Evolutionary conservation across 176 grass and related monocot species (phyloP).

Genomic region (Bromus sterilis): DNA sequence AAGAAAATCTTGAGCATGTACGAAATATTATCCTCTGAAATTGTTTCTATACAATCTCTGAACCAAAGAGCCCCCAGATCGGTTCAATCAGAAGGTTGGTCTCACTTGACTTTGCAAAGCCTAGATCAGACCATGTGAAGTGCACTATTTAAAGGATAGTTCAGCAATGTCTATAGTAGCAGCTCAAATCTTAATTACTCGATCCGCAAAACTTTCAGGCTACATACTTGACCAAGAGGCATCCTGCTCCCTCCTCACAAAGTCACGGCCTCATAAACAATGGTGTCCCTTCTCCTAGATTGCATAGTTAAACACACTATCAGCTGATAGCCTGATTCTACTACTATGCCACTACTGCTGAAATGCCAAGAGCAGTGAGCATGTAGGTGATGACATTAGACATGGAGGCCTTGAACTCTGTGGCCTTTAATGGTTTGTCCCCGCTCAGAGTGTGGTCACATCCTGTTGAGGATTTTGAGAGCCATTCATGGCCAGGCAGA

Average conservation of each 20-base stretch:
- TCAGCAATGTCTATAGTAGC: background rate
- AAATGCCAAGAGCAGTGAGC: constrained; percentile 13
- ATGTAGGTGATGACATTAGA: constrained; percentile 36
- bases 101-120: constrained; percentile 5
- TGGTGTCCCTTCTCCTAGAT: background rate
- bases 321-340: background rate
- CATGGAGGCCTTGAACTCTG: constrained; percentile 48
- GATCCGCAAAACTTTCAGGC: background rate
- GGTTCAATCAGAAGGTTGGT: background rate
- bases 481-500: constrained; percentile 39
- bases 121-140: constrained; percentile 11
- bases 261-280: background rate
- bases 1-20: no score
- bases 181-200: background rate
- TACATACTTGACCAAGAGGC: background rate
- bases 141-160: background rate
- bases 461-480: constrained; percentile 58
- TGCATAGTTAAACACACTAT: background rate
- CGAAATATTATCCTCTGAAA: no score
- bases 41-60: no score
- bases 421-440: constrained; percentile 60
- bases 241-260: background rate
- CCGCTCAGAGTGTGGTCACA: constrained; percentile 58
- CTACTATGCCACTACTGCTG: background rate
- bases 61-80: background rate